Evolutionary conservation across 345 rosid genomes (phyloP), one percentile per base, ranked within the genome.

Genomic region (Cardamine chenopodiifolia): DNA sequence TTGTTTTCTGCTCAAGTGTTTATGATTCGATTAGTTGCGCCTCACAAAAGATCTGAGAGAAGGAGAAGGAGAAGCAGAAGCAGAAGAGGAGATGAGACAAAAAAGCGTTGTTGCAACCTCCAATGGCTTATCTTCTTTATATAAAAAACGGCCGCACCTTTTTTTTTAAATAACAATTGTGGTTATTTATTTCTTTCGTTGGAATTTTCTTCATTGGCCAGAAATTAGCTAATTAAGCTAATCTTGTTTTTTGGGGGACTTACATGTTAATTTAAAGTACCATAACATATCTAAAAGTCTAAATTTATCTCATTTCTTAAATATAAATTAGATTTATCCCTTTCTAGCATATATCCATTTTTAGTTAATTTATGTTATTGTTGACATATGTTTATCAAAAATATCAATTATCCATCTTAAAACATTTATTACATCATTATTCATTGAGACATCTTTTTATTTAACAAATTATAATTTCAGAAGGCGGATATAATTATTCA

Each of bases 41-140:
- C 71, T 77, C 72, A 64, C 56, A 63, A 47, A 63, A 56, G 70
- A 76, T 68, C 62, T 63, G 53, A 22, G 80, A 44, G 29, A 18
- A 31, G 32, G 4, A 53, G 70, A 62, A 53, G 49, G n/a, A n/a
- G n/a, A n/a, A n/a, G n/a, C n/a, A n/a, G n/a, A n/a, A n/a, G n/a
- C n/a, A n/a, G 50, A 4, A 31, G 59, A 26, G 26, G 68, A 70
- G 60, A 63, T 45, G 80, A 77, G 72, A 77, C 72, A 77, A 77
- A 71, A 70, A 71, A 64, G 48, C 45, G 60, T 71, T 71, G 80
- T 65, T n/a, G 42, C 67, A 64, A 71, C 76, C 76, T 65, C 76
- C 72, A 65, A 32, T 71, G 45, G 76, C 40, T 77, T 77, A 66
- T 65, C 80, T 62, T 62, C 80, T 50, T 70, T 77, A 63, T 77